Evolutionary conservation across 2,329 filamentous ascomycete genomes (phyloP), one percentile per base, ranked within the genome.

Genomic region (Capronia coronata): DNA sequence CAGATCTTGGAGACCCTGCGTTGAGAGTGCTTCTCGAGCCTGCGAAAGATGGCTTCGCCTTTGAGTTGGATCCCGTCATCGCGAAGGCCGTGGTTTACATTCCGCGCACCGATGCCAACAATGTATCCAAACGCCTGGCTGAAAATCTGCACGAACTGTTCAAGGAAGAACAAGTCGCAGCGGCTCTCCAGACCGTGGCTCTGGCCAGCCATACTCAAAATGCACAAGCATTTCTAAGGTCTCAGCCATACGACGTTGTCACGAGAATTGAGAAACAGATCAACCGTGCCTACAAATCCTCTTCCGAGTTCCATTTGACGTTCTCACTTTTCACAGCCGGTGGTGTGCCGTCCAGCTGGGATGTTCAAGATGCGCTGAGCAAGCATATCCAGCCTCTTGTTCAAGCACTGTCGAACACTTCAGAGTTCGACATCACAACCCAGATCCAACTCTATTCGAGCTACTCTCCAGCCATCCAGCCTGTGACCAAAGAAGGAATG

Each of bases 341-440:
- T 1, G 78, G 84, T 1, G 67, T 74, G 0, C 93, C 93, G 1
- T 94, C 86, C 25, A 85, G 84, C 8, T 98, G 93, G 93, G 87
- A 94, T 45, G 87, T 97, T 43, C 86, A 96, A 57, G 70, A 77
- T 29, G 89, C 91, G 0, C 76, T 97, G 8, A 76, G 83, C 19
- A 78, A 86, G 58, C 91, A 94, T 67, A 82, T 98, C 67, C 74
- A 79, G 46, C 91, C 93, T 0, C 76, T 97, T 40, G 75, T 98
- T 0, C 76, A 86, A 37, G 82, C 88, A 21, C 78, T 97, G 22
- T 79, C 82, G 0, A 76, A 84, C 1, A 94, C 96, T 58, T 93
- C 90, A 72, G 91, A 94, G 65, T 97, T 98, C 63, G 95, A 90
- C 11, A 84, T 97, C 43, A 90, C 97, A 64, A 94, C 89, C 0